phyloP scores from a whole-genome alignment of 2,329 filamentous ascomycete species.

The Xylariaceae sp. region DNA sequence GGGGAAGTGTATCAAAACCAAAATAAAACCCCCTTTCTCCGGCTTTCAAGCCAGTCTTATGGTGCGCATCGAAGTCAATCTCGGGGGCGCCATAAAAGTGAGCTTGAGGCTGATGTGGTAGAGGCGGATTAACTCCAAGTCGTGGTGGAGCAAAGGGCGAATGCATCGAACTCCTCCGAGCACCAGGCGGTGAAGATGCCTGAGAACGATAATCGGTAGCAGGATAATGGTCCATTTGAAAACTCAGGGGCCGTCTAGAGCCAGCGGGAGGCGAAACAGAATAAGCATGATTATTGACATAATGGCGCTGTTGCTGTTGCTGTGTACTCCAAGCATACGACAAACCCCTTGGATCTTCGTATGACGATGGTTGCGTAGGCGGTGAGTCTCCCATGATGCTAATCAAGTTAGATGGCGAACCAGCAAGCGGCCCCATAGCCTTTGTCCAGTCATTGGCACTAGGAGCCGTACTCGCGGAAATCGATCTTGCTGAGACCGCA shows the following conservation, averaged over 20 bases:
- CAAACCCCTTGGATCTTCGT: slow-evolving; percentile 32
- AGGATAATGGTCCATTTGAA: slow-evolving; percentile 39
- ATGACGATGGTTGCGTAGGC: slow-evolving; percentile 37
- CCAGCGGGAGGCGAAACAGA: slow-evolving; percentile 32
- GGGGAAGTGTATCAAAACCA: slow-evolving; percentile 69
- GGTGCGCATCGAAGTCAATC: slow-evolving; percentile 56
- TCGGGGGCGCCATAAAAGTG: slow-evolving; percentile 69
- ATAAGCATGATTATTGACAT: slow-evolving; percentile 29
- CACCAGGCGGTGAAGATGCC: slow-evolving; percentile 38
- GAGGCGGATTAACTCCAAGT: slow-evolving; percentile 44
- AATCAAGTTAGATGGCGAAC: slow-evolving; percentile 35
- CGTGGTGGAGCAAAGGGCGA: slow-evolving; percentile 44
- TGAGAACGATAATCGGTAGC: slow-evolving; percentile 37
- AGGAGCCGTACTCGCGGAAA: slow-evolving; percentile 33
- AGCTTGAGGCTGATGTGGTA: slow-evolving; percentile 61
- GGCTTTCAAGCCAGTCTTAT: slow-evolving; percentile 53
- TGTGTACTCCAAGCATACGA: slow-evolving; percentile 37
- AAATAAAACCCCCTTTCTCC: slow-evolving; percentile 73
- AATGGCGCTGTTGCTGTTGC: slow-evolving; percentile 31
- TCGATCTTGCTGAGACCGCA: slow-evolving; percentile 32
- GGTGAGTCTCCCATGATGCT: slow-evolving; percentile 37
- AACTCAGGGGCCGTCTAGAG: slow-evolving; percentile 39
- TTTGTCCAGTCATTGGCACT: slow-evolving; percentile 35
- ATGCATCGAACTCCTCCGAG: slow-evolving; percentile 48
- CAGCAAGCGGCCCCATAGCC: slow-evolving; percentile 30